Evolutionary conservation across 331 rosid genomes (phyloP).

Genomic region (Pyrus hybrid): DNA sequence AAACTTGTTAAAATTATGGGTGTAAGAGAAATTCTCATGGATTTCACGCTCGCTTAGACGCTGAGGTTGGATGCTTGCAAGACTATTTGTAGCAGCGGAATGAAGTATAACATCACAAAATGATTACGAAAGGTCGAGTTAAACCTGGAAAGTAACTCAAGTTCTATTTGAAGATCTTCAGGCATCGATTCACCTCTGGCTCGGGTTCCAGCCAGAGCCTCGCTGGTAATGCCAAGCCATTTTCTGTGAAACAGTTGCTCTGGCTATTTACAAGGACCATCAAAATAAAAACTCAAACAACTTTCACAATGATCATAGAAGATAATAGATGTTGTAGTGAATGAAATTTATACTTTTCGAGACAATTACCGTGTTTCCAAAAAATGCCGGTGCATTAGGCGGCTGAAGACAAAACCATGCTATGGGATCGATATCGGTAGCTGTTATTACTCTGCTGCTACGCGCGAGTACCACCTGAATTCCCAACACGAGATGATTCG

Average conservation of each 20-base stretch:
- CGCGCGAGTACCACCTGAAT: conserved; percentile 92
- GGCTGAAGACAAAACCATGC: conserved; percentile 89
- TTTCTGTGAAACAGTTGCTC: conserved; percentile 98
- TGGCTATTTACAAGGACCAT: conserved; percentile 71
- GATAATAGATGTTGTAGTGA: background rate
- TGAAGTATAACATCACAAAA: background rate
- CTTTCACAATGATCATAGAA: background rate
- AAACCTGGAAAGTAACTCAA: conserved; percentile 88
- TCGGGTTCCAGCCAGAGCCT: conserved; percentile 97
- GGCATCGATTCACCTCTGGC: conserved; percentile 66
- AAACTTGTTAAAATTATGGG: background rate
- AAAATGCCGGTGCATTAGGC: conserved; percentile 75
- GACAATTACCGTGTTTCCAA: conserved; percentile 81
- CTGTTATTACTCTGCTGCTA: conserved; percentile 73
- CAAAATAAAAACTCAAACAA: conserved; percentile 27
- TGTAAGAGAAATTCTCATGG: background rate
- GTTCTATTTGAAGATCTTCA: conserved; percentile 69
- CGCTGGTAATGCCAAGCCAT: conserved; percentile 64
- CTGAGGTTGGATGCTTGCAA: background rate
- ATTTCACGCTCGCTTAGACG: background rate
- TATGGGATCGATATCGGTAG: conserved; percentile 61
- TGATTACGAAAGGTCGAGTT: conserved; percentile 8
- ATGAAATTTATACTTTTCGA: background rate
- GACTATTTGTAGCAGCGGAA: background rate
- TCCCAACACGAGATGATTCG: conserved; percentile 8